These are phyloP conservation scores for Anthracocystis walkeri DNA, from an alignment of 1,284 basidiomycete genomes.

Conservation along the genomic window DNA sequence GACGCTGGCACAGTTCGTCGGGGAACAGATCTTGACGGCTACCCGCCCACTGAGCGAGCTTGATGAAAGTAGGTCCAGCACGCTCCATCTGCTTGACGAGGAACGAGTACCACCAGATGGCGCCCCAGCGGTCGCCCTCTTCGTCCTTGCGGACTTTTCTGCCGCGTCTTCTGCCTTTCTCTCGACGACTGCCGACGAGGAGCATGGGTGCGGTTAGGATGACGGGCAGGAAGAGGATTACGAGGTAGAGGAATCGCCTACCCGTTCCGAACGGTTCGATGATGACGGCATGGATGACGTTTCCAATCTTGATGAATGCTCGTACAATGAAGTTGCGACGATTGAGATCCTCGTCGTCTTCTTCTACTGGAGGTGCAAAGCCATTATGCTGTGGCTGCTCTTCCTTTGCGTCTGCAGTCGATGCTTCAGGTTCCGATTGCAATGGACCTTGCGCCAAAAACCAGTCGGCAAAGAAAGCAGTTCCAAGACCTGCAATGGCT, in stretches of 20 bases:
- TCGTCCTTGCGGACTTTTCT: conserved; percentile 46
- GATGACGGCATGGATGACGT: conserved; percentile 71
- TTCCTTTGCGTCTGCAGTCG: background rate
- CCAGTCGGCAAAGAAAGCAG: conserved; percentile 15
- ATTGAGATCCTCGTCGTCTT: conserved; percentile 36
- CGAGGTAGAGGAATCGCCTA: conserved; percentile 84
- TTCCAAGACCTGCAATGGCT: conserved; percentile 35
- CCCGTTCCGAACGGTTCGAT: conserved; percentile 89
- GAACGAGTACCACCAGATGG: conserved; percentile 89
- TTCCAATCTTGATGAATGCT: conserved; percentile 31
- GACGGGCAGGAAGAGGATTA: conserved; percentile 87
- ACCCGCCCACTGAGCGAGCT: conserved; percentile 99
- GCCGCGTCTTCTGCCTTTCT: conserved; percentile 50
- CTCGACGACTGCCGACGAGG: conserved; percentile 74
- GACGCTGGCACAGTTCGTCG: conserved; percentile 83
- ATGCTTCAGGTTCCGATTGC: conserved; percentile 22
- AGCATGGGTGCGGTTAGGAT: conserved; percentile 87
- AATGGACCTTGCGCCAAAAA: conserved; percentile 22
- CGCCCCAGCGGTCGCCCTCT: conserved; percentile 64
- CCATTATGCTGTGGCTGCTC: conserved; percentile 18
- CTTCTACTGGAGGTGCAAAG: conserved; percentile 45
- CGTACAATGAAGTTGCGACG: conserved; percentile 42
- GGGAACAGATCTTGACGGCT: conserved; percentile 95
- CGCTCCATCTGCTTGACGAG: conserved; percentile 90
- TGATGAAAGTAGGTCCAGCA: conserved; percentile 97